These are phyloP conservation scores for Calonectria ilicicola DNA, from an alignment of 2,329 filamentous ascomycete species.

Conservation along the genomic window DNA sequence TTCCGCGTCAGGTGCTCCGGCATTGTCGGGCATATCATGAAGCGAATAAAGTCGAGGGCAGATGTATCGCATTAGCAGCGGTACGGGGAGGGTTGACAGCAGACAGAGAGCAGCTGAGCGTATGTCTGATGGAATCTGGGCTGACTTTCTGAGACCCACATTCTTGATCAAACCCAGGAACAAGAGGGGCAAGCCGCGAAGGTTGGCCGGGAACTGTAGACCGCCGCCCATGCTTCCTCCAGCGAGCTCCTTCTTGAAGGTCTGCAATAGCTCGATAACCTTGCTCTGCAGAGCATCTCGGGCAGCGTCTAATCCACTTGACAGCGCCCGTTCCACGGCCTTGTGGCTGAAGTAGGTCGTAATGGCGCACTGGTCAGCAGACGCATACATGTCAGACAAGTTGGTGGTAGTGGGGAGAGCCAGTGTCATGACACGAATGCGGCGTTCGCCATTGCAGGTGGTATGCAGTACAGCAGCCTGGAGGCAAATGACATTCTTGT, in stretches of 20 bases:
- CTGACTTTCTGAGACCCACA: slow-evolving; percentile 90
- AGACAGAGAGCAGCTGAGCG: slow-evolving; percentile 92
- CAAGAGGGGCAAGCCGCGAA: slow-evolving; percentile 87
- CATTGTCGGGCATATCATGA: slow-evolving; percentile 96
- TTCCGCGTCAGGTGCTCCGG: slow-evolving; percentile 84
- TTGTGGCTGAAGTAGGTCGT: slow-evolving; percentile 97
- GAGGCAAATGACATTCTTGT: slow-evolving; percentile 91
- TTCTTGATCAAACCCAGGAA: slow-evolving; percentile 98
- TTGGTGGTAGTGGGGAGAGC: slow-evolving; percentile 93
- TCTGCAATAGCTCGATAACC: slow-evolving; percentile 90
- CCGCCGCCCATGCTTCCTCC: slow-evolving; percentile 96
- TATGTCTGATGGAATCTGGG: slow-evolving; percentile 93
- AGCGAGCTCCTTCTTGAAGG: slow-evolving; percentile 96
- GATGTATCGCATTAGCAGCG: slow-evolving; percentile 93
- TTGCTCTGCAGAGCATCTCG: slow-evolving; percentile 92
- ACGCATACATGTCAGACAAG: slow-evolving; percentile 91
- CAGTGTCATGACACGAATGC: slow-evolving; percentile 94
- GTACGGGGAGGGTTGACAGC: slow-evolving; percentile 92
- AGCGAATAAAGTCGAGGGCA: slow-evolving; percentile 87
- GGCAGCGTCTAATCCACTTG: slow-evolving; percentile 88
- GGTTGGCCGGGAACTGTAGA: slow-evolving; percentile 92
- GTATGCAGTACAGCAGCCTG: slow-evolving; percentile 97
- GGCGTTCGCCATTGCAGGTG: slow-evolving; percentile 95
- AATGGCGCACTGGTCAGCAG: slow-evolving; percentile 93
- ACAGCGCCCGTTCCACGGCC: slow-evolving; percentile 90